Conservation (phyloP, 108 stramenopile species). For the Cylindrotheca closterium region DNA sequence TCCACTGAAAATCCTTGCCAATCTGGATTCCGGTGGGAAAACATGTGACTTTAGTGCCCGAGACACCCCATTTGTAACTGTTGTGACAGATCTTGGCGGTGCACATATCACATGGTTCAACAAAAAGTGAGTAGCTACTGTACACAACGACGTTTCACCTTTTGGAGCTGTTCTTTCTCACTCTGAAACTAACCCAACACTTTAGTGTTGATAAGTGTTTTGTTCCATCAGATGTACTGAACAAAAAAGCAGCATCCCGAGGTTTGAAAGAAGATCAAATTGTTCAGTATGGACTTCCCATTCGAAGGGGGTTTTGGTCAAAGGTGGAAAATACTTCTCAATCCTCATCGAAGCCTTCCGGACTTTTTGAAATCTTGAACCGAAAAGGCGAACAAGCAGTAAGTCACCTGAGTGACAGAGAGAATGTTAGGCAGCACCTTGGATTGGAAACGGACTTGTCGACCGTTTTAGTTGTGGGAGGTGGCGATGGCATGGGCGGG, state of each 20-base stretch:
- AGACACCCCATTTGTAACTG: slow-evolving; percentile 90
- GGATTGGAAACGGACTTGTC: slow-evolving; percentile 67
- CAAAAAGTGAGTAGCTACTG: slow-evolving; percentile 39
- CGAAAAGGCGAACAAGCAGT: neutral
- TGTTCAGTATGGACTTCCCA: slow-evolving; percentile 90
- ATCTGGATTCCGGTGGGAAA: slow-evolving; percentile 47
- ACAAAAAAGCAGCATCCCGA: slow-evolving; percentile 55
- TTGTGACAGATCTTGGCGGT: slow-evolving; percentile 95
- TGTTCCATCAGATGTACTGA: slow-evolving; percentile 85
- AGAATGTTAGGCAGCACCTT: slow-evolving; percentile 50
- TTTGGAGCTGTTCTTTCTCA: neutral
- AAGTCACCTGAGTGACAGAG: neutral
- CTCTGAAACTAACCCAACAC: neutral
- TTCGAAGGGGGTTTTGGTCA: slow-evolving; percentile 92
- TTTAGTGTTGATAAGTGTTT: slow-evolving; percentile 86
- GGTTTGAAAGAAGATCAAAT: slow-evolving; percentile 54
- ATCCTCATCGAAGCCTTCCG: neutral
- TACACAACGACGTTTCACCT: too few species aligned
- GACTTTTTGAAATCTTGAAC: neutral
- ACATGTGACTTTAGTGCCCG: slow-evolving; percentile 20
- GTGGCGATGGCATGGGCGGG: slow-evolving; percentile 96
- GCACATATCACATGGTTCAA: slow-evolving; percentile 96
- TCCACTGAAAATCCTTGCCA: slow-evolving; percentile 76
- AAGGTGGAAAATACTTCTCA: slow-evolving; percentile 1
- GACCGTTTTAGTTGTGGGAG: slow-evolving; percentile 91